These are phyloP conservation scores for Penicillium crustosum DNA, from an alignment of 2,329 filamentous ascomycete genomes.

Conservation along the genomic window DNA sequence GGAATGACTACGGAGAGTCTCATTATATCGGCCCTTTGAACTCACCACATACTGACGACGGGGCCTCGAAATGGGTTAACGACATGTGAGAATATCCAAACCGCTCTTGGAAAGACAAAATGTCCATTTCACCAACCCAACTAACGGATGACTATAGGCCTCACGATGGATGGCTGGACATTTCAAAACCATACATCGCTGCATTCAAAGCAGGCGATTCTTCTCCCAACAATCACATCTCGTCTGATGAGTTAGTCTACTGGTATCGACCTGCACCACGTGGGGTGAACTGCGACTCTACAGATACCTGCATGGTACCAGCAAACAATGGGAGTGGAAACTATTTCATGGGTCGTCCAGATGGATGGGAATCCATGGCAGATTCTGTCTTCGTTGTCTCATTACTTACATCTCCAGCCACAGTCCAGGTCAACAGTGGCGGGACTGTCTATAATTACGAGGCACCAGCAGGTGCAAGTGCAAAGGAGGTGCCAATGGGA, in stretches of 20 bases:
- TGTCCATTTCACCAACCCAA: background rate
- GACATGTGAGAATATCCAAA: slow-evolving; percentile 42
- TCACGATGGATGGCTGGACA: slow-evolving; percentile 55
- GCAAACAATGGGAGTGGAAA: slow-evolving; percentile 52
- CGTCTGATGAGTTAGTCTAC: slow-evolving; percentile 53
- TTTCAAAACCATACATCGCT: slow-evolving; percentile 55
- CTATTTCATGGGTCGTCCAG: slow-evolving; percentile 54
- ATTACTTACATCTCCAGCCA: slow-evolving; percentile 49
- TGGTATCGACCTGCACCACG: slow-evolving; percentile 57
- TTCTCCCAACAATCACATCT: slow-evolving; percentile 41
- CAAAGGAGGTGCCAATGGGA: slow-evolving; percentile 45
- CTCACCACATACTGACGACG: slow-evolving; percentile 40
- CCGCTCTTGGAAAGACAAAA: no score
- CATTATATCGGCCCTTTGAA: slow-evolving; percentile 54
- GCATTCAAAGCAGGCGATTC: slow-evolving; percentile 53
- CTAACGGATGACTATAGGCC: slow-evolving; percentile 36
- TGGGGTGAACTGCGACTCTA: slow-evolving; percentile 51
- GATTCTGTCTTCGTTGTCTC: slow-evolving; percentile 56
- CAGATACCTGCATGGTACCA: slow-evolving; percentile 51
- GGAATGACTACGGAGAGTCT: slow-evolving; percentile 57
- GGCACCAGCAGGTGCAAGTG: slow-evolving; percentile 46
- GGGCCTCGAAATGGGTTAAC: slow-evolving; percentile 51
- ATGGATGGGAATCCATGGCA: slow-evolving; percentile 53
- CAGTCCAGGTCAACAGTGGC: slow-evolving; percentile 39
- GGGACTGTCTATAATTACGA: slow-evolving; percentile 15